A percentile compares a stretch with the other conserved stretches of the same genome.
phyloP scores from a whole-genome alignment of 805 yeast species.

The Komagataella mondaviorum region DNA sequence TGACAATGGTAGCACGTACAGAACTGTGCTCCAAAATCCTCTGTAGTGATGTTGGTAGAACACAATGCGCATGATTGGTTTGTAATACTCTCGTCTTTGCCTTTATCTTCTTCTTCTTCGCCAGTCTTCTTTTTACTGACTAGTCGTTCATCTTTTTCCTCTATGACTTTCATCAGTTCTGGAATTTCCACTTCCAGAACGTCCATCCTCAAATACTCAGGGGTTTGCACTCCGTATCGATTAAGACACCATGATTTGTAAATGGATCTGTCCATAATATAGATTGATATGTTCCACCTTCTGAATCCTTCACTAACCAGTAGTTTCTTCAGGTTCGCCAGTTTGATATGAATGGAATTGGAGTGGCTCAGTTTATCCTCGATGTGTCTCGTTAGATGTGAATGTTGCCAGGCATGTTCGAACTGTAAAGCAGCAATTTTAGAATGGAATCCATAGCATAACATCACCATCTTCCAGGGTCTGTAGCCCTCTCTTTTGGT shows the following conservation, averaged over 20 bases:
- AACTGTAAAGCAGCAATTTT: constrained; percentile 61
- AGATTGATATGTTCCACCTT: constrained; percentile 29
- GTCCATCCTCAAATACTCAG: constrained; percentile 8
- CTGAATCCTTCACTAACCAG: constrained; percentile 28
- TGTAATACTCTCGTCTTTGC: background rate
- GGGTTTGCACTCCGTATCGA: constrained; percentile 13
- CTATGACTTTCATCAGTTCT: constrained; percentile 13
- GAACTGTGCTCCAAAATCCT: background rate
- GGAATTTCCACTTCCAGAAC: constrained; percentile 2
- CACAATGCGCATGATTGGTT: background rate
- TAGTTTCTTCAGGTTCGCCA: constrained; percentile 34
- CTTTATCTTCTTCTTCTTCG: background rate
- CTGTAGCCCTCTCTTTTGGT: constrained; percentile 44
- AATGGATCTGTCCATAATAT: constrained; percentile 24
- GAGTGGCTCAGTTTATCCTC: constrained; percentile 22
- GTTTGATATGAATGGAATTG: constrained; percentile 26
- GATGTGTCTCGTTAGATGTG: constrained; percentile 51
- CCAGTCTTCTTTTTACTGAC: constrained; percentile 8
- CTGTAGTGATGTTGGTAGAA: background rate
- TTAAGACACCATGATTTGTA: constrained; percentile 22
- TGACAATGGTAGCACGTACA: background rate
- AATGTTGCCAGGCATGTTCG: constrained; percentile 80
- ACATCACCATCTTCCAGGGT: constrained; percentile 61
- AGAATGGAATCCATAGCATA: constrained; percentile 63
- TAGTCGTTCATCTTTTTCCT: constrained; percentile 6